phyloP scores from a whole-genome alignment of 371 early-diverging fungal species.

The Mortierella sp. region DNA sequence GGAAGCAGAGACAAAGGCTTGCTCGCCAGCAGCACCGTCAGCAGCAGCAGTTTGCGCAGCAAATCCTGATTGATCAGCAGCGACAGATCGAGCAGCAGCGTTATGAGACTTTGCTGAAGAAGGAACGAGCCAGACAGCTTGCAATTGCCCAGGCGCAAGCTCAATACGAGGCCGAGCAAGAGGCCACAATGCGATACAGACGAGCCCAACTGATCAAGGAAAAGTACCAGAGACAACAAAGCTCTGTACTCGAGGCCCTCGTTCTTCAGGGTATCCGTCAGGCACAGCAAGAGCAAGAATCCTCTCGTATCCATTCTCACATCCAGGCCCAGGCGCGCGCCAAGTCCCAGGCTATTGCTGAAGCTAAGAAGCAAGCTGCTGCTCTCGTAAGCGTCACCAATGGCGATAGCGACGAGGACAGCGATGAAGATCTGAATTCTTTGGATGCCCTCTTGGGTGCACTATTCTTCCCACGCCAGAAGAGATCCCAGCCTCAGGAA shows the following conservation, averaged over 20 bases:
- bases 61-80: constrained; percentile 13
- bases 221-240: constrained; percentile 13
- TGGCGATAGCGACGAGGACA: not conserved
- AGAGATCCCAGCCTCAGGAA: constrained; percentile 22
- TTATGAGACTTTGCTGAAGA: constrained; percentile 16
- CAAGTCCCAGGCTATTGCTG: constrained; percentile 13
- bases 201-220: constrained; percentile 12
- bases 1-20: constrained; percentile 35
- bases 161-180: constrained; percentile 26
- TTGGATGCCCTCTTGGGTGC: constrained; percentile 29
- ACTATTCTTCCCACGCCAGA: constrained; percentile 36
- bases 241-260: constrained; percentile 18
- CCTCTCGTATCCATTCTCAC: constrained; percentile 1
- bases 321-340: not conserved
- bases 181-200: constrained; percentile 31
- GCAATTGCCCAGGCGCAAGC: constrained; percentile 20
- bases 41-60: constrained; percentile 18
- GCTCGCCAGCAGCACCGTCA: constrained; percentile 38
- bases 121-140: constrained; percentile 17
- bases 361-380: constrained; percentile 10
- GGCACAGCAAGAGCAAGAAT: constrained; percentile 10
- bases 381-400: constrained; percentile 5
- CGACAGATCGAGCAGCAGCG: constrained; percentile 19
- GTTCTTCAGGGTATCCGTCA: constrained; percentile 17
- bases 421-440: constrained; percentile 3